phyloP scores from a whole-genome alignment of 192 early-diverging fungal genomes.

The Paraglomus occultum region DNA sequence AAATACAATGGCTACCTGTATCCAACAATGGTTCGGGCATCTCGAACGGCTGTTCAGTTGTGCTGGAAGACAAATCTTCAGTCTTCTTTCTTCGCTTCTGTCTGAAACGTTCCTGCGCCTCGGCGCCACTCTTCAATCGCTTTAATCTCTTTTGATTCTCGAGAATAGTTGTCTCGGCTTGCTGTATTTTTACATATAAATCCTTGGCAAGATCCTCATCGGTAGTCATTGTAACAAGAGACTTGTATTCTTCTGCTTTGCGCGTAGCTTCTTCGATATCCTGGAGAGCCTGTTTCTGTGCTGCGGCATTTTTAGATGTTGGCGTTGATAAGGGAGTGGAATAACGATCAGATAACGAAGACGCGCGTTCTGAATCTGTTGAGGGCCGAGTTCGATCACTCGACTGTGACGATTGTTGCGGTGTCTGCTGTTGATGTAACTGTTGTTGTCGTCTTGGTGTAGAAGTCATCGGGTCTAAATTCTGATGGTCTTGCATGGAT shows the following conservation, averaged over 20 bases:
- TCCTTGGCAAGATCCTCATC: slow-evolving; percentile 10
- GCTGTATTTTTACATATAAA: slow-evolving; percentile 1
- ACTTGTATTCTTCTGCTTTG: neutral
- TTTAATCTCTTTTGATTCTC: slow-evolving; percentile 8
- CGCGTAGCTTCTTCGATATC: neutral
- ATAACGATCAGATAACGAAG: too few species aligned
- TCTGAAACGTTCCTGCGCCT: slow-evolving; percentile 11
- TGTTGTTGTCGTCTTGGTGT: too few species aligned
- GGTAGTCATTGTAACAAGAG: neutral
- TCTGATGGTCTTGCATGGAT: too few species aligned
- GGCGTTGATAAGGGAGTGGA: neutral
- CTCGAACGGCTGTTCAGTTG: too few species aligned
- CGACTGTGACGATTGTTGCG: neutral
- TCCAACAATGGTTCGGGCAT: too few species aligned
- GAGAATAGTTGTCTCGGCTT: neutral
- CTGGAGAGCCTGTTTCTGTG: neutral
- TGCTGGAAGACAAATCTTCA: too few species aligned
- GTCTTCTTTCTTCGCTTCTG: neutral
- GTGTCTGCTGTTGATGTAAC: too few species aligned
- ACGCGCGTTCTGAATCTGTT: too few species aligned
- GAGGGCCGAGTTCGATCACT: too few species aligned
- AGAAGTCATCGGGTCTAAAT: too few species aligned
- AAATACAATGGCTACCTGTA: too few species aligned
- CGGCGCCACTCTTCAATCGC: slow-evolving; percentile 11
- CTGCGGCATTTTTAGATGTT: slow-evolving; percentile 15